Base-by-base conservation (phyloP, 1,284 basidiomycete genomes). In the Amylostereum areolatum region DNA sequence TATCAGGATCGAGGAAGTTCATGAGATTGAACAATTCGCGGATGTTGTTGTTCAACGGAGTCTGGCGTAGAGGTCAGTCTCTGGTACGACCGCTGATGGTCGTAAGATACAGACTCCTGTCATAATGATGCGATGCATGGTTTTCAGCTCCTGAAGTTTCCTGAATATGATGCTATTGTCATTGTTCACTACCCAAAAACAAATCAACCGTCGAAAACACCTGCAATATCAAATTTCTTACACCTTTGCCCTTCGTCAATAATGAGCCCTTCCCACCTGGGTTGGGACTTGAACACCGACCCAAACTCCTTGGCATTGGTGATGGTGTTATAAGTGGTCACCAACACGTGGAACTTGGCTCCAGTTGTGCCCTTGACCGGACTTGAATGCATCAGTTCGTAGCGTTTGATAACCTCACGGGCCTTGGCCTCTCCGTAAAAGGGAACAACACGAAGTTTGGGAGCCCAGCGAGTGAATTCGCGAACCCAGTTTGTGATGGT, bases 11-110 rank as follows among this genome's bases (percentile, higher is more conserved):
- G 11, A 97, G 78, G 70, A 96, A 97, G 65, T 92, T 91, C 81
- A 97, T 92, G 39, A 97, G 75, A 64, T 94, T 97, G 74, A 97
- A 94, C 25, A 96, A 68, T 67, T 99, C 96, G 47, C 91, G 80
- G 34, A 98, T 85, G 61, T 97, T 98, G 70, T 98, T 98, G 66
- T 99, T 97, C 47, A 99, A 69, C 2, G 96, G 96, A 1, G 97
- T 98, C 78, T 94, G 62, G 24, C 2, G 11, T 4, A 31, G 33
- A 45, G 9, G 45, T 9, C 8, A 44, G 25, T 43, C 4, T 43
- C 45, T 43, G 45, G 46, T 24, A 47, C 50, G 4, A 29, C 52
- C 41, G 43, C 52, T 30, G 10, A 37, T 18, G 43, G 18, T 45
- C 25, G 33, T 46, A 47, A 30, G 18, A 30, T 11, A 57, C 70